Evolutionary conservation across 2,329 filamentous ascomycete genomes (phyloP).

Genomic region (Macrophomina tecta): DNA sequence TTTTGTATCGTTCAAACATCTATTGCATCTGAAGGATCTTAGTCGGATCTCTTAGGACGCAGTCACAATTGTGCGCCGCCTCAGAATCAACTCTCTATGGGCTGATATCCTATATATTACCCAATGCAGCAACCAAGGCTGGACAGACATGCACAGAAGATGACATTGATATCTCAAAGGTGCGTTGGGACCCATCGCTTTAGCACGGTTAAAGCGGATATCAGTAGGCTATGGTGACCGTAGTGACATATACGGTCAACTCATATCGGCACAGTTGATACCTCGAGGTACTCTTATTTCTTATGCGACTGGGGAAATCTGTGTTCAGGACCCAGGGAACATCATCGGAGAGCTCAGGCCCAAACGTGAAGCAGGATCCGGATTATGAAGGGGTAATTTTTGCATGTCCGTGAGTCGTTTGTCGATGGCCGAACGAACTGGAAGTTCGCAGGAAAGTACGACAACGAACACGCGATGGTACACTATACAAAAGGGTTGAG

Average conservation of each 20-base stretch:
- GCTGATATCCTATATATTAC: not conserved
- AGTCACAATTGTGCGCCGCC: not conserved
- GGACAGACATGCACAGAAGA: not conserved
- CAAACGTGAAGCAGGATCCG: not conserved
- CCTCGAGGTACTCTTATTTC: not conserved
- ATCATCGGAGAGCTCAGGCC: not conserved
- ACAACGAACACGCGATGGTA: too few relatives aligned
- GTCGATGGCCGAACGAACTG: too few relatives aligned
- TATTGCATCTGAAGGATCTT: not conserved
- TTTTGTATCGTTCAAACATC: too few relatives aligned
- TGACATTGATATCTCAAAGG: not conserved
- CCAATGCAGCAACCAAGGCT: not conserved
- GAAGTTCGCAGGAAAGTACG: too few relatives aligned
- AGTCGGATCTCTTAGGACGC: not conserved
- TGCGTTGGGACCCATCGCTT: too few relatives aligned
- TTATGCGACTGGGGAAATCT: not conserved
- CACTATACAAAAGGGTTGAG: too few relatives aligned
- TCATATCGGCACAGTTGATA: not conserved
- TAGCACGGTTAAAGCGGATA: not conserved
- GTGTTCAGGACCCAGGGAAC: not conserved
- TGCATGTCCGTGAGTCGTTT: not conserved
- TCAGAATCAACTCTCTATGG: slow-evolving; percentile 30
- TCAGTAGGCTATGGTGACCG: not conserved
- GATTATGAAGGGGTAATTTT: not conserved
- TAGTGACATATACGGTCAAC: not conserved